These are phyloP conservation scores for Tylopilus sp. DNA, from an alignment of 768 basidiomycete genomes.

Conservation along the genomic window DNA sequence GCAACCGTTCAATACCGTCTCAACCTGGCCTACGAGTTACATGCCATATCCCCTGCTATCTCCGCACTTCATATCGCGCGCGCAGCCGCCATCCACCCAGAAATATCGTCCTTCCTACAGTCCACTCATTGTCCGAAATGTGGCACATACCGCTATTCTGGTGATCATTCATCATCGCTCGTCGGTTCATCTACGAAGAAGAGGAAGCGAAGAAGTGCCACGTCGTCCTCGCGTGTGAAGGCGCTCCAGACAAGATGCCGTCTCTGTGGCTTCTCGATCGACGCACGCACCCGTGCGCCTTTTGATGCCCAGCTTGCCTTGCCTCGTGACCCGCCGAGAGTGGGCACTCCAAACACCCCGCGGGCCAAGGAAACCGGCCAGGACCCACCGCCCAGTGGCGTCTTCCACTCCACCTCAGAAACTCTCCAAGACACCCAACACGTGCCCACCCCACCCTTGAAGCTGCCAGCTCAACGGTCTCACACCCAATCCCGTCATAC, in stretches of 20 bases:
- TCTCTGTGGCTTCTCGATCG: conserved; percentile 16
- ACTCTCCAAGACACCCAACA: not conserved
- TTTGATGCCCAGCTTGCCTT: not conserved
- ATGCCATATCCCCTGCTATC: conserved; percentile 51
- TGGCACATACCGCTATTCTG: conserved; percentile 45
- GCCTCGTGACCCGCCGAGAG: not conserved
- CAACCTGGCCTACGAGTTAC: conserved; percentile 46
- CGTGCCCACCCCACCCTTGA: not conserved
- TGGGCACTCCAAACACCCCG: not conserved
- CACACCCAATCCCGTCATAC: conserved; percentile 37
- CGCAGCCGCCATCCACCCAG: conserved; percentile 29
- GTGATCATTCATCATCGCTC: conserved; percentile 36
- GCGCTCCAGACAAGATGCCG: conserved; percentile 16
- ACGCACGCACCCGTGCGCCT: not conserved
- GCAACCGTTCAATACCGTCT: conserved; percentile 44
- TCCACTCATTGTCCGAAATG: conserved; percentile 48
- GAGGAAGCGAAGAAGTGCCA: conserved; percentile 13
- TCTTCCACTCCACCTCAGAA: not conserved
- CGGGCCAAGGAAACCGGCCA: not conserved
- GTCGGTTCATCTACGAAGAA: conserved; percentile 23
- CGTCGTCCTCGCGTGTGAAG: not conserved
- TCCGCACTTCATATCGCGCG: conserved; percentile 60
- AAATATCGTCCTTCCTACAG: conserved; percentile 18
- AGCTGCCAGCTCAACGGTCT: conserved; percentile 23
- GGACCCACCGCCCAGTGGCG: not conserved